phyloP scores from a whole-genome alignment of 306 rosid species.

The Prunus mongolica region DNA sequence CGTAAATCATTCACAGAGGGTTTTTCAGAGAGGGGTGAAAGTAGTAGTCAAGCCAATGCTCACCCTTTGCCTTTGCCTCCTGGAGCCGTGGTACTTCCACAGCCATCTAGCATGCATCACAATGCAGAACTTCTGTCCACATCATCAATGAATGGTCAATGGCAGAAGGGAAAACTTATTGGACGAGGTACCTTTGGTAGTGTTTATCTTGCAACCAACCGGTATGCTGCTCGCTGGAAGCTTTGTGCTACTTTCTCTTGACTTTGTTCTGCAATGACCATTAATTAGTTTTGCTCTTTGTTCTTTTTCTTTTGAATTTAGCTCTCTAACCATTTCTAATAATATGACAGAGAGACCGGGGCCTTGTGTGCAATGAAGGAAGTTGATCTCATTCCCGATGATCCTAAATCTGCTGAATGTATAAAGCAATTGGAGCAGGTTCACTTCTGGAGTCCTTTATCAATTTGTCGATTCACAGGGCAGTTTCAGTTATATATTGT shows the following conservation, averaged over 20 bases:
- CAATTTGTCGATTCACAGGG: background rate
- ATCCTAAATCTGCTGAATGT: slow-evolving; percentile 78
- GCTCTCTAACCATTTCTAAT: slow-evolving; percentile 11
- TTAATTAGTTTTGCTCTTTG: slow-evolving; percentile 5
- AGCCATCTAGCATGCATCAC: slow-evolving; percentile 24
- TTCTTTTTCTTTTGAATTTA: background rate
- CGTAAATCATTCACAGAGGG: slow-evolving; percentile 15
- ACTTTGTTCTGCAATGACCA: slow-evolving; percentile 16
- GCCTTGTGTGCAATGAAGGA: slow-evolving; percentile 98
- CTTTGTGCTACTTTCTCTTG: slow-evolving; percentile 12
- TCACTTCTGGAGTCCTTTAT: slow-evolving; percentile 21
- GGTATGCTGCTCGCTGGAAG: slow-evolving; percentile 40
- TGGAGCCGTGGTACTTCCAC: slow-evolving; percentile 34
- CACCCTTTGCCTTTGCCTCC: slow-evolving; percentile 95
- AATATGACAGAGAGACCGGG: slow-evolving; percentile 66
- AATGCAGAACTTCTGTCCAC: slow-evolving; percentile 24
- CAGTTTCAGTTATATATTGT: background rate
- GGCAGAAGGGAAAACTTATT: slow-evolving; percentile 90
- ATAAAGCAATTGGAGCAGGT: slow-evolving; percentile 93
- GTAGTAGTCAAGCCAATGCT: slow-evolving; percentile 46
- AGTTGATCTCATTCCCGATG: slow-evolving; percentile 89
- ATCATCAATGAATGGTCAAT: slow-evolving; percentile 61
- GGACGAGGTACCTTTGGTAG: slow-evolving; percentile 95
- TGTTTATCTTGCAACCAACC: slow-evolving; percentile 74
- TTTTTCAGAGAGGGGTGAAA: slow-evolving; percentile 44